A percentile compares a stretch with the other conserved stretches of the same genome.
Conservation (phyloP, 371 early-diverging fungal species). For the Mortierella sp. region DNA sequence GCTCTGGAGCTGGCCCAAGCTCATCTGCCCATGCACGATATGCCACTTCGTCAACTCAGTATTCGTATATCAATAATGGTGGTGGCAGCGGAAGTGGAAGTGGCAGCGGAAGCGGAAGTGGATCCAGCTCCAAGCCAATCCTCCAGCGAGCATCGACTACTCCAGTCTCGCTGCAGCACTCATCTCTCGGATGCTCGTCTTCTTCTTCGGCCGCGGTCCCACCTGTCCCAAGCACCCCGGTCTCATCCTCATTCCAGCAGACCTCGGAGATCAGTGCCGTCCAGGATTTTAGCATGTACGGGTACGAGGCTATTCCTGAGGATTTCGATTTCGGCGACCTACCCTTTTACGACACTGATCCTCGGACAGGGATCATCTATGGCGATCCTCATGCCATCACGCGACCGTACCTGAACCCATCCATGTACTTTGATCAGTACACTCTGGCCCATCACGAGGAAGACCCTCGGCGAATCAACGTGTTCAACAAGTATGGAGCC, state of each 20-base stretch:
- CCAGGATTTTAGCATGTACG: conserved; percentile 20
- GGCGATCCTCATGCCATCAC: conserved; percentile 39
- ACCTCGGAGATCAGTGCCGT: background rate
- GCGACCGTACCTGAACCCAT: conserved; percentile 27
- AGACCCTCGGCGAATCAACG: conserved; percentile 28
- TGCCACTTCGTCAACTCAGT: conserved; percentile 2
- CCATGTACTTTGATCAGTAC: conserved; percentile 30
- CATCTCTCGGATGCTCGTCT: background rate
- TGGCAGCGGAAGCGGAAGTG: conserved; percentile 7
- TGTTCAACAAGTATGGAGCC: conserved; percentile 37
- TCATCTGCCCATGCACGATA: background rate
- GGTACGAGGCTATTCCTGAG: conserved; percentile 37
- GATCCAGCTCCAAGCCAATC: conserved; percentile 26
- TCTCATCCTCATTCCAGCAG: background rate
- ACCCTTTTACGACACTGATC: conserved; percentile 47
- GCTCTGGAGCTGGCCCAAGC: conserved; percentile 2
- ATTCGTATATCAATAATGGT: background rate
- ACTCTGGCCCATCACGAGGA: conserved; percentile 19
- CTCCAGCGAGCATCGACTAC: conserved; percentile 27
- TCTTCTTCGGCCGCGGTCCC: conserved; percentile 25
- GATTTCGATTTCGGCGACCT: conserved; percentile 48
- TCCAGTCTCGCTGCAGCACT: conserved; percentile 18
- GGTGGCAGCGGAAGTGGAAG: background rate
- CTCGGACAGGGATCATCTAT: conserved; percentile 37
- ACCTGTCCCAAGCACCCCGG: conserved; percentile 9